These are phyloP conservation scores for Kalaharituber pfeilii DNA, from an alignment of 2,329 filamentous ascomycete genomes.

Conservation along the genomic window DNA sequence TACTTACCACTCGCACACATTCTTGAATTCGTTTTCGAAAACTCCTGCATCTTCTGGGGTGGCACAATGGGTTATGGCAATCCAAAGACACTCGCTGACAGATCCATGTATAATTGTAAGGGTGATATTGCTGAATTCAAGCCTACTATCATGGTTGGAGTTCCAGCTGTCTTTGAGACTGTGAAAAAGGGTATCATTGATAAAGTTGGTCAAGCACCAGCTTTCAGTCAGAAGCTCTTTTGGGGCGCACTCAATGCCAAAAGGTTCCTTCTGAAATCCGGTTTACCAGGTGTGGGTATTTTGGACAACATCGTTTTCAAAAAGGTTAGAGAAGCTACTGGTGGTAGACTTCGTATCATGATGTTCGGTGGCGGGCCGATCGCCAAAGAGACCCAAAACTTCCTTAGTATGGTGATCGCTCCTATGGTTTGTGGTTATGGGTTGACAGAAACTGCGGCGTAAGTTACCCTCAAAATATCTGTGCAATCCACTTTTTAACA, in stretches of 20 bases:
- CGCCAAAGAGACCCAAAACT: slow-evolving; percentile 68
- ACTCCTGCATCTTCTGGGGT: slow-evolving; percentile 73
- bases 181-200: slow-evolving; percentile 83
- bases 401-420: slow-evolving; percentile 79
- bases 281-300: slow-evolving; percentile 47
- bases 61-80: slow-evolving; percentile 88
- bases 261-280: slow-evolving; percentile 38
- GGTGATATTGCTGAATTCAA: slow-evolving; percentile 87
- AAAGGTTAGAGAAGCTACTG: slow-evolving; percentile 78
- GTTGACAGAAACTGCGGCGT: slow-evolving; percentile 73
- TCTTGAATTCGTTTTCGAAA: slow-evolving; percentile 91
- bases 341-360: slow-evolving; percentile 71
- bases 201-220: slow-evolving; percentile 54
- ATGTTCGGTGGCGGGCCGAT: slow-evolving; percentile 91
- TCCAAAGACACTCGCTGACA: slow-evolving; percentile 71
- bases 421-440: slow-evolving; percentile 94
- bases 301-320: slow-evolving; percentile 77
- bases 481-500: slow-evolving; percentile 4
- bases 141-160: slow-evolving; percentile 80
- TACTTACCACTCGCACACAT: slow-evolving; percentile 94
- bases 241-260: slow-evolving; percentile 46
- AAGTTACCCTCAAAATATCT: slow-evolving; percentile 11
- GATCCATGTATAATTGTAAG: slow-evolving; percentile 70
- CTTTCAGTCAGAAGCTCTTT: slow-evolving; percentile 61
- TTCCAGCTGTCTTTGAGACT: slow-evolving; percentile 93